Evolutionary conservation across 164 flowering plant species (phyloP), one percentile per base, ranked within the genome.

Genomic region (Chloranthus sessilifolius): DNA sequence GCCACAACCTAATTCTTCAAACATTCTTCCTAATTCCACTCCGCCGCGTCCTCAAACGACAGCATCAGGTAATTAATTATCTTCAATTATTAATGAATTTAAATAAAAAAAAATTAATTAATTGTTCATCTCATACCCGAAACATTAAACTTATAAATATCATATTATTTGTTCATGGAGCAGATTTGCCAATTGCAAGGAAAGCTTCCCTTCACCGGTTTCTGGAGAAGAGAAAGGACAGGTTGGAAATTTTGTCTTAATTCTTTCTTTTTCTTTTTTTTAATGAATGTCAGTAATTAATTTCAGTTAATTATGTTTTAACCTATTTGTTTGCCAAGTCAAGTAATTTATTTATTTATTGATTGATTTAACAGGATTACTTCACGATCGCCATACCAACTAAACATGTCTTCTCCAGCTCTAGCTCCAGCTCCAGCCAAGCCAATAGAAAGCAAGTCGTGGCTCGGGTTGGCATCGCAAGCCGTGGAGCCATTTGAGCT

Each of bases 171-270:
- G n/a, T n/a, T n/a, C n/a, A n/a, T 42, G 16, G 7, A 33, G 30
- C 78, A 82, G 96, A 72, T 68, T 69, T 88, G 12, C 89, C 91
- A 5, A 70, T 85, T 52, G 78, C 83, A 7, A 78, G 95, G 67
- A 83, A 75, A 62, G 77, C 74, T 25, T 88, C 95, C 0, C 82
- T 88, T 29, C 73, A 76, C 51, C 72, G 91, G 47, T 88, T 88
- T 67, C 42, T 88, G 42, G 95, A 81, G 80, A 88, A 81, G 76
- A 81, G 97, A 63, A 85, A 83, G 65, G 89, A 77, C 43, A 69
- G 95, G 91, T 80, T 59, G 52, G 70, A 41, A 46, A 37, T 20
- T 8, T 10, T 37, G 19, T 38, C 9, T 7, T 7, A 17, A n/a
- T n/a, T n/a, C n/a, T n/a, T 7, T 2, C 25, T 20, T 2, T 33